Evolutionary conservation across 495 filamentous ascomycete species (phyloP).

Genomic region (Penicillium waksmanii): DNA sequence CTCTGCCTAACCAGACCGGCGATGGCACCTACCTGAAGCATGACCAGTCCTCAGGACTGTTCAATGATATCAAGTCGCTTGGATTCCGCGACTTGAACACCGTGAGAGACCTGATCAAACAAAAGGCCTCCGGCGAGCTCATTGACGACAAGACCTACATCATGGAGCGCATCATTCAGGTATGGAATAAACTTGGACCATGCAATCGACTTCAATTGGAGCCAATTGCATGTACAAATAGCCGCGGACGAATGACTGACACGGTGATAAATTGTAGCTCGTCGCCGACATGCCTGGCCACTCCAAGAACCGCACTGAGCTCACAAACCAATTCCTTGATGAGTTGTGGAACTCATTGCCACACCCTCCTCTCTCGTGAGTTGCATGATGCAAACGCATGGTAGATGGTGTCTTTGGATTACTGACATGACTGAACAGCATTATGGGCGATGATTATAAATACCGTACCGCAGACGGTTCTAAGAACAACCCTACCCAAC

Average conservation of each 20-base stretch:
- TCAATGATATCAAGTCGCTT: constrained; percentile 65
- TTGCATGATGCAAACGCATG: not conserved
- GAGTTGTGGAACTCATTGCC: constrained; percentile 68
- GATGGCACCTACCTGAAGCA: constrained; percentile 60
- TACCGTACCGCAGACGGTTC: constrained; percentile 79
- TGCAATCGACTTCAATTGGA: not conserved
- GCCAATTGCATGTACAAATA: constrained; percentile 1
- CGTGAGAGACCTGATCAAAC: constrained; percentile 55
- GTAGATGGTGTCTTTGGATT: not conserved
- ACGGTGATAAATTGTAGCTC: constrained; percentile 41
- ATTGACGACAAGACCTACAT: constrained; percentile 77
- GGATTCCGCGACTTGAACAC: constrained; percentile 61
- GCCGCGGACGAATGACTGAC: not conserved
- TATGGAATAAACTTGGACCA: constrained; percentile 17
- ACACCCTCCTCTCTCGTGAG: constrained; percentile 57
- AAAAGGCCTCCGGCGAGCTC: constrained; percentile 58
- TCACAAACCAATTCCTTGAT: constrained; percentile 71
- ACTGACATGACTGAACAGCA: constrained; percentile 38
- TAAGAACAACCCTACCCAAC: constrained; percentile 61
- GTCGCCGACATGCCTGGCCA: constrained; percentile 65
- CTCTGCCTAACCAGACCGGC: constrained; percentile 67
- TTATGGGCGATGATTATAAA: constrained; percentile 64
- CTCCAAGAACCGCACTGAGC: constrained; percentile 63
- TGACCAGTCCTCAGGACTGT: constrained; percentile 57
- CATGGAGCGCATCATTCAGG: constrained; percentile 78